Conservation (phyloP, 257 asterid genomes). For the Coffea canephora region DNA sequence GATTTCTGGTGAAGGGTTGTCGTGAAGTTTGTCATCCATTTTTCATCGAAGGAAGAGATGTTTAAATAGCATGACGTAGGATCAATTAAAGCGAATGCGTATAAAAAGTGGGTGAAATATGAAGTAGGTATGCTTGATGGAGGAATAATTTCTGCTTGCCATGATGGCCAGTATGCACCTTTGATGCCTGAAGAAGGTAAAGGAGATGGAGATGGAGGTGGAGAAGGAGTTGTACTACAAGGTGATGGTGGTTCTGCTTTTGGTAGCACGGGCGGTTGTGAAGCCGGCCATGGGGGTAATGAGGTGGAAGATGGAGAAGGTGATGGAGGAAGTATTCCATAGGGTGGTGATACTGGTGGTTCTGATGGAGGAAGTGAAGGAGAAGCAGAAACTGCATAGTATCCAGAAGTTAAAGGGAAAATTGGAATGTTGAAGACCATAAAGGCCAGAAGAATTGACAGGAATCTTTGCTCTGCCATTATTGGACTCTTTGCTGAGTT, state of each 20-base stretch:
- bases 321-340: background rate
- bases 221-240: background rate
- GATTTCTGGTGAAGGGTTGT: slow-evolving; percentile 26
- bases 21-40: slow-evolving; percentile 40
- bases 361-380: slow-evolving; percentile 12
- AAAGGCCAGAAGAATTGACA: slow-evolving; percentile 21
- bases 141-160: slow-evolving; percentile 27
- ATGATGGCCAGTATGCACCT: slow-evolving; percentile 51
- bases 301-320: background rate
- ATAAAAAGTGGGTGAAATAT: slow-evolving; percentile 45
- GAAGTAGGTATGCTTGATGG: slow-evolving; percentile 41
- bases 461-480: slow-evolving; percentile 26
- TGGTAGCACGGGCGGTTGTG: background rate
- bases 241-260: slow-evolving; percentile 5
- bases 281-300: background rate
- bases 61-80: slow-evolving; percentile 36
- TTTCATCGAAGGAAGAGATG: slow-evolving; percentile 35
- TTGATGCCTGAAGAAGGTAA: slow-evolving; percentile 40
- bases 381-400: slow-evolving; percentile 2
- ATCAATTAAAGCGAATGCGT: slow-evolving; percentile 45
- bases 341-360: background rate
- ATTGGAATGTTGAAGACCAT: slow-evolving; percentile 17
- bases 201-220: slow-evolving; percentile 4
- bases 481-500: background rate
- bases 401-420: slow-evolving; percentile 6